A percentile compares a stretch with the other conserved stretches of the same genome.
Evolutionary conservation across 1,139 yeast genomes (phyloP).

Genomic region (Pichia sp.): DNA sequence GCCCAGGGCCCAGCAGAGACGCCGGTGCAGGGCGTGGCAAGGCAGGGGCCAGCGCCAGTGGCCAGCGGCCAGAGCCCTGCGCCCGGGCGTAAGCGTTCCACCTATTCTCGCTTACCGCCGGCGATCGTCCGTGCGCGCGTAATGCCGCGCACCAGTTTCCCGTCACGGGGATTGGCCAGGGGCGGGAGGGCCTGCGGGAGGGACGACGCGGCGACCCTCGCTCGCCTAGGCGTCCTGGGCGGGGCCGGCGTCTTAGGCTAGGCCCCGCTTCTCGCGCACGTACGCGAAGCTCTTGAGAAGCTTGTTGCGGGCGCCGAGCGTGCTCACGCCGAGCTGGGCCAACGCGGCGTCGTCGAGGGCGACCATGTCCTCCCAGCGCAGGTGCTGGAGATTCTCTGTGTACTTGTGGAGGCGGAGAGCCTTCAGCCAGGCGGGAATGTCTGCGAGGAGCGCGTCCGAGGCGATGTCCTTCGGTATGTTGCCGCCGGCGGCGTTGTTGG

Average conservation of each 20-base stretch:
- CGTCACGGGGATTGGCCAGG: neutral
- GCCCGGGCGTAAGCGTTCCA: too few relatives aligned
- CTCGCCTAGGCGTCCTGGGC: neutral
- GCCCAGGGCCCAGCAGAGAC: too few relatives aligned
- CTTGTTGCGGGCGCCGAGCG: slow-evolving; percentile 92
- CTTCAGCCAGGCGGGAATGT: slow-evolving; percentile 91
- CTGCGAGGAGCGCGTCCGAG: slow-evolving; percentile 58
- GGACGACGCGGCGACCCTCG: too few relatives aligned
- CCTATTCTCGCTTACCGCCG: too few relatives aligned
- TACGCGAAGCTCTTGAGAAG: slow-evolving; percentile 85
- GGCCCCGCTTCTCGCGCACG: slow-evolving; percentile 44
- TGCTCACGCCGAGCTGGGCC: slow-evolving; percentile 79
- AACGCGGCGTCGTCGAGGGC: slow-evolving; percentile 64
- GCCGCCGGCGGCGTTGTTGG: neutral
- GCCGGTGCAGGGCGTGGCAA: too few relatives aligned
- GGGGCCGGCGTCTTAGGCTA: neutral
- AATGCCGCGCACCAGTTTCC: too few relatives aligned
- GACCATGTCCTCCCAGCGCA: slow-evolving; percentile 76
- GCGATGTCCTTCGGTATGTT: slow-evolving; percentile 60
- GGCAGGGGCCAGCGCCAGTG: too few relatives aligned
- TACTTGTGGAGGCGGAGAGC: slow-evolving; percentile 87
- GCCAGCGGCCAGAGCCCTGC: too few relatives aligned
- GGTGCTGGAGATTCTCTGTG: slow-evolving; percentile 73
- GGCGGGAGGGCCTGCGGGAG: too few relatives aligned
- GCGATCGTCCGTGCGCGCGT: too few relatives aligned